phyloP scores from a whole-genome alignment of 1,284 basidiomycete species.

The Hymenochaete sp. region DNA sequence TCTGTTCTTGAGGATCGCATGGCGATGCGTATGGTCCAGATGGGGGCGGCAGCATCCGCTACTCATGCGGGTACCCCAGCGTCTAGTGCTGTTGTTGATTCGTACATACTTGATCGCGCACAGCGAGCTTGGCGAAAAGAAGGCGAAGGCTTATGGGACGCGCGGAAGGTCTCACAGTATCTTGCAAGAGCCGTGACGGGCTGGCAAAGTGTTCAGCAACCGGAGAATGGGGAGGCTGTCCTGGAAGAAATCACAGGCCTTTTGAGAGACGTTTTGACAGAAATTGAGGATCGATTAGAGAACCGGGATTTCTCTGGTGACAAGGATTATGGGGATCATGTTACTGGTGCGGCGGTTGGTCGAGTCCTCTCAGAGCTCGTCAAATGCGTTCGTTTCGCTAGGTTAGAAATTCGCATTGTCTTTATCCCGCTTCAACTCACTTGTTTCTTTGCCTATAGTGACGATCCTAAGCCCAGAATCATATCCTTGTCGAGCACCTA shows the following conservation, averaged over 20 bases:
- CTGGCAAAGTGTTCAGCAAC: conserved; percentile 35
- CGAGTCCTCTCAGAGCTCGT: conserved; percentile 11
- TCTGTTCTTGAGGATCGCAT: conserved; percentile 50
- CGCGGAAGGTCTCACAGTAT: conserved; percentile 46
- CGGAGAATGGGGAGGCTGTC: conserved; percentile 42
- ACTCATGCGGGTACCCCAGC: conserved; percentile 51
- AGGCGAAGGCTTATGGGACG: conserved; percentile 51
- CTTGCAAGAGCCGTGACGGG: conserved; percentile 43
- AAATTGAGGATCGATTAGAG: conserved; percentile 54
- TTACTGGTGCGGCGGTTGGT: conserved; percentile 12
- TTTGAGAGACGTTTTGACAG: conserved; percentile 61
- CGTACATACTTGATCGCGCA: conserved; percentile 57
- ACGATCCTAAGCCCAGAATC: conserved; percentile 8
- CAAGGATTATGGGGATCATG: conserved; percentile 23
- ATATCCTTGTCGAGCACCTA: conserved; percentile 5
- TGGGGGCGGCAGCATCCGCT: conserved; percentile 43
- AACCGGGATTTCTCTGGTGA: conserved; percentile 56
- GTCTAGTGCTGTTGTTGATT: conserved; percentile 38
- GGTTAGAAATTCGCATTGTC: not conserved
- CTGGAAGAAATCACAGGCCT: conserved; percentile 59
- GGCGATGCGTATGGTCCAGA: conserved; percentile 52
- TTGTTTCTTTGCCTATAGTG: conserved; percentile 4
- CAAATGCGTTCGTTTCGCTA: conserved; percentile 14
- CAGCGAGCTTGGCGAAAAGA: conserved; percentile 65
- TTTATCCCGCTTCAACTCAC: not conserved